phyloP scores from a whole-genome alignment of 352 stramenopile genomes.

The Globisporangium mamillatum region DNA sequence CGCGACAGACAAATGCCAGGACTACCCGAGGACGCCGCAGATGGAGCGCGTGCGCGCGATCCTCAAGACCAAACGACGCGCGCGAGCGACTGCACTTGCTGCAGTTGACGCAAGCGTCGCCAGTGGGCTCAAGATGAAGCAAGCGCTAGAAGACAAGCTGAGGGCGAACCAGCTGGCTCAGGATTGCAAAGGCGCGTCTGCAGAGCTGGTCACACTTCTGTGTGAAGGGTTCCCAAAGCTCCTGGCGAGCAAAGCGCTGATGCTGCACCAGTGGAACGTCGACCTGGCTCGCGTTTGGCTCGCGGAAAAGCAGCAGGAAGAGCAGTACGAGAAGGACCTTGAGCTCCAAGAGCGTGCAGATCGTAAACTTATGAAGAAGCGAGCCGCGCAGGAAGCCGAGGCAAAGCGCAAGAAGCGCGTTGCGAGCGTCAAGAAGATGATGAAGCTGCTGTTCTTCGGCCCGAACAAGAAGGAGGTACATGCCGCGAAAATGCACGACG shows the following conservation, averaged over 20 bases:
- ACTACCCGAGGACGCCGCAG: constrained; percentile 30
- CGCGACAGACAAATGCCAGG: constrained; percentile 44
- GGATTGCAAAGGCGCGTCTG: constrained; percentile 30
- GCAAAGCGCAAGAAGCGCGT: constrained; percentile 28
- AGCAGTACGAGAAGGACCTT: constrained; percentile 20
- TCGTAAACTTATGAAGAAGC: constrained; percentile 13
- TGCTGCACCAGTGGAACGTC: constrained; percentile 30
- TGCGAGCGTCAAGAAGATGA: constrained; percentile 13
- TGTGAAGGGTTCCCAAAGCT: constrained; percentile 34
- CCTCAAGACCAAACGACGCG: constrained; percentile 33
- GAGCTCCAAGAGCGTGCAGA: constrained; percentile 7
- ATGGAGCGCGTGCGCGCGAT: constrained; percentile 32
- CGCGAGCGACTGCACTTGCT: constrained; percentile 18
- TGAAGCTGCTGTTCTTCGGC: constrained; percentile 27
- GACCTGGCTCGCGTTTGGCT: constrained; percentile 33
- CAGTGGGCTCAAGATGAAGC: constrained; percentile 19
- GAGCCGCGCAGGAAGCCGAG: constrained; percentile 11
- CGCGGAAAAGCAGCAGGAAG: constrained; percentile 19
- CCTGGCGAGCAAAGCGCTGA: constrained; percentile 37
- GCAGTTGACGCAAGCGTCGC: constrained; percentile 20
- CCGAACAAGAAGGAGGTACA: constrained; percentile 30
- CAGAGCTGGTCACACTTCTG: constrained; percentile 35
- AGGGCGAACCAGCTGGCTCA: constrained; percentile 26
- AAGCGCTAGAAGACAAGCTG: constrained; percentile 21
- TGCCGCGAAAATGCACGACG: constrained; percentile 25